phyloP scores from a whole-genome alignment of 106 monocot species.

The Apostasia ramifera region DNA sequence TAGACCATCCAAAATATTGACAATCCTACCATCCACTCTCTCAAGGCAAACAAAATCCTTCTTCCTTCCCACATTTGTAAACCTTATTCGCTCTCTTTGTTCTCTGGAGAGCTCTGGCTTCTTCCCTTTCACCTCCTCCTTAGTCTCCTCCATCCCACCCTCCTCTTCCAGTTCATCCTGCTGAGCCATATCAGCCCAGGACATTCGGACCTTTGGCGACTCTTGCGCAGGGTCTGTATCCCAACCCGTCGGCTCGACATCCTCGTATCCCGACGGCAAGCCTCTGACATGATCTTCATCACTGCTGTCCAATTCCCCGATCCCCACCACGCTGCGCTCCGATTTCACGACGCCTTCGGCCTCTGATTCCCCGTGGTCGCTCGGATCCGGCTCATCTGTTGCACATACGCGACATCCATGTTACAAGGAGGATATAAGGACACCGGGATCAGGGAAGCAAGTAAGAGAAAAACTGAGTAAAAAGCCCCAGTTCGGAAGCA shows the following conservation, averaged over 20 bases:
- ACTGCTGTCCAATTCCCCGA: background rate
- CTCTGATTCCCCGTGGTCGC: background rate
- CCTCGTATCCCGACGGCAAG: too few species aligned
- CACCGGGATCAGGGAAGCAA: background rate
- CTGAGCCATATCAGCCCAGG: constrained; percentile 92
- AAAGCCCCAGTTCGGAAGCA: background rate
- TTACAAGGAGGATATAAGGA: constrained; percentile 5
- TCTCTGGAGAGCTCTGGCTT: constrained; percentile 37
- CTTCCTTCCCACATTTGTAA: constrained; percentile 49
- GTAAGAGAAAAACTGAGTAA: background rate
- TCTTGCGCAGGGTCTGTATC: background rate
- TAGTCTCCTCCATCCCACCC: constrained; percentile 13
- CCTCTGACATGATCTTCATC: background rate
- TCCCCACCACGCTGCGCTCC: background rate
- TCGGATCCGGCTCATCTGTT: background rate
- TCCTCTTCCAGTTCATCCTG: constrained; percentile 37
- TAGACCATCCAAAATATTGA: constrained; percentile 62
- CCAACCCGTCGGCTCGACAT: constrained; percentile 13
- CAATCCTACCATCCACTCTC: constrained; percentile 51
- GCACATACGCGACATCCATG: background rate
- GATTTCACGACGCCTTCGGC: background rate
- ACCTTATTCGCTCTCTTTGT: constrained; percentile 51
- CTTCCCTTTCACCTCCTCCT: constrained; percentile 16
- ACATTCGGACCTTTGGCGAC: constrained; percentile 33
- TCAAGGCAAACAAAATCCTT: constrained; percentile 77